Base-by-base conservation (phyloP, 2,329 filamentous ascomycete genomes). In the Neonectria faginata region DNA sequence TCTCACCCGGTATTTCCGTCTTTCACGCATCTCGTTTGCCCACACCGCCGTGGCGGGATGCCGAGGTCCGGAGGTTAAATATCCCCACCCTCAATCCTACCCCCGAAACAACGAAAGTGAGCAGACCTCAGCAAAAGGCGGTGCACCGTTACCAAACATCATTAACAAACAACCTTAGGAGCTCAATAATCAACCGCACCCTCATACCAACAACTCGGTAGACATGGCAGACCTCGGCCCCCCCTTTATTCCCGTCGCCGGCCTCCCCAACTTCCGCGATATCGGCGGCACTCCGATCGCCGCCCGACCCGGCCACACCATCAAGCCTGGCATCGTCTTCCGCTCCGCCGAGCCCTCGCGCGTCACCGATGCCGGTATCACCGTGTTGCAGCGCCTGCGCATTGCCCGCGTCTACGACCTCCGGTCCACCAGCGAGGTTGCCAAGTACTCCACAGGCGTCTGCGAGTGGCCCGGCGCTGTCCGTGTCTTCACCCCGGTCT, bases 371-470 rank as follows among this genome's bases (percentile, higher is more conserved):
- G 79, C 82, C 25, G 89, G 89, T 16, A 77, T 87, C 7, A 72
- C 78, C 8, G 82, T 79, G 47, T 81, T 92, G 63, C 81, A 81
- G 31, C 70, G 76, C 5, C 80, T 92, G 57, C 84, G 86, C n/a
- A 86, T 95, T 68, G 84, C 81, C 25, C 82, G 85, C 67, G 84
- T 92, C 56, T 94, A 89, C 75, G 91, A 94, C 79, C 81, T 94
- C 10, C 85, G 92, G 59, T 90, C 87, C 27, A 77, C 79, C n/a
- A 72, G 76, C 18, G 90, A 92, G 79, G 85, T 92, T 57, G 78
- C 85, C 60, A 74, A 79, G 72, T 72, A 79, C 73, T 67, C 78
- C 68, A 65, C 74, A 51, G 61, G 76, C 60, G 66, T 77, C 55
- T 62, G 75, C 66, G 68, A 68, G 65, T 69, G 73, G 75, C 67